Conservation (phyloP, 306 rosid genomes). For the Prunus salicina region DNA sequence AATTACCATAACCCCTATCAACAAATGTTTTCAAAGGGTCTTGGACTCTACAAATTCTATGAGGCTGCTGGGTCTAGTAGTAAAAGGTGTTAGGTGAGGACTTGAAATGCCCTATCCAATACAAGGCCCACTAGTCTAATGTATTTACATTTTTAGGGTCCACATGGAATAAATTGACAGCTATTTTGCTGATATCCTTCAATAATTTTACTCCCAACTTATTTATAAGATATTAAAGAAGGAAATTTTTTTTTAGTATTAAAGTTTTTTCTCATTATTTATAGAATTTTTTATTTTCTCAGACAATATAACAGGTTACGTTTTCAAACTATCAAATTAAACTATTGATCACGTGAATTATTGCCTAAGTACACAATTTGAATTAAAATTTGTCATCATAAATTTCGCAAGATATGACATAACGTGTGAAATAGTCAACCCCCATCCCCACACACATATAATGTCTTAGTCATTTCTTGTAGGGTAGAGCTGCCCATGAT, state of each 20-base stretch:
- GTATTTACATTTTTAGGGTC: slow-evolving; percentile 1
- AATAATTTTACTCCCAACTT: slow-evolving; percentile 2
- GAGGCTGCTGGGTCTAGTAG: background rate
- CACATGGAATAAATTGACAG: slow-evolving; percentile 22
- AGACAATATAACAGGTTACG: background rate
- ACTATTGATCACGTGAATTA: background rate
- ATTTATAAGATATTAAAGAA: background rate
- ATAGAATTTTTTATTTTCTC: background rate
- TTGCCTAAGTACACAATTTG: background rate
- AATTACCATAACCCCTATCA: slow-evolving; percentile 24
- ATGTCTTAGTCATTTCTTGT: too few species aligned
- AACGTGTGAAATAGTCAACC: too few species aligned
- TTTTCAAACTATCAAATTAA: background rate
- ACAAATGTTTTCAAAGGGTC: slow-evolving; percentile 3
- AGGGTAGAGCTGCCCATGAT: too few species aligned
- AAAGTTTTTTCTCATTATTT: too few species aligned
- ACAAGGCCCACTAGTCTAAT: background rate
- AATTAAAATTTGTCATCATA: background rate
- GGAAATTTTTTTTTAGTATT: background rate
- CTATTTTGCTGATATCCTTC: slow-evolving; percentile 2
- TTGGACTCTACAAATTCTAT: background rate
- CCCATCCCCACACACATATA: too few species aligned
- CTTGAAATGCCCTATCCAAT: slow-evolving; percentile 14
- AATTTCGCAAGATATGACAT: background rate
- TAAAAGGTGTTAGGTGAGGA: slow-evolving; percentile 16